phyloP scores from a whole-genome alignment of 768 basidiomycete species.

The Albatrellus ellisii region DNA sequence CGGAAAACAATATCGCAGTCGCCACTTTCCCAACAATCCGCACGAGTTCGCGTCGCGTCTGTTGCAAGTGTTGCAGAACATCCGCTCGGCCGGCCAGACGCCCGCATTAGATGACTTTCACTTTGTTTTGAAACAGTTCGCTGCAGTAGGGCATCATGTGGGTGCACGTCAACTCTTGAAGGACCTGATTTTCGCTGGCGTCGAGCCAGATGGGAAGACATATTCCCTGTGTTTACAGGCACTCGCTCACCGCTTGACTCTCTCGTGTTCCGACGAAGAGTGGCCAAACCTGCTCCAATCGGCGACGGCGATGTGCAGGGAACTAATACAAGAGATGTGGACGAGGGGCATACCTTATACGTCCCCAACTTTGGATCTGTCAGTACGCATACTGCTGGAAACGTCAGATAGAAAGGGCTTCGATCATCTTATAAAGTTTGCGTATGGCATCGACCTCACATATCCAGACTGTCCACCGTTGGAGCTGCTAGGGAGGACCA shows the following conservation, averaged over 20 bases:
- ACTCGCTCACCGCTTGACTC: slow-evolving; percentile 49
- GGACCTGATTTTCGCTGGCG: slow-evolving; percentile 34
- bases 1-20: slow-evolving; percentile 27
- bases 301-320: slow-evolving; percentile 32
- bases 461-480: slow-evolving; percentile 59
- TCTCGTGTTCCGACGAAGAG: slow-evolving; percentile 34
- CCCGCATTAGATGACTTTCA: slow-evolving; percentile 54
- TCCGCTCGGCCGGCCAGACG: slow-evolving; percentile 36
- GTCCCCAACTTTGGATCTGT: slow-evolving; percentile 51
- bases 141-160: slow-evolving; percentile 55
- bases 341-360: slow-evolving; percentile 33
- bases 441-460: slow-evolving; percentile 66
- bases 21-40: slow-evolving; percentile 23
- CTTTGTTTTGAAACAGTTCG: slow-evolving; percentile 62
- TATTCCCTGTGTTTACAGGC: slow-evolving; percentile 57
- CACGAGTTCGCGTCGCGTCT: slow-evolving; percentile 58
- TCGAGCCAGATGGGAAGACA: slow-evolving; percentile 39
- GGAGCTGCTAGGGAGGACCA: slow-evolving; percentile 20
- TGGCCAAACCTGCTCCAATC: slow-evolving; percentile 26
- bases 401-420: slow-evolving; percentile 43
- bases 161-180: slow-evolving; percentile 48
- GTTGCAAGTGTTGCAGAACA: slow-evolving; percentile 55
- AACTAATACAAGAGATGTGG: slow-evolving; percentile 48
- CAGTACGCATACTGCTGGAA: slow-evolving; percentile 55
- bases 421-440: slow-evolving; percentile 45